Conservation (phyloP, 2,329 filamentous ascomycete genomes). For the Hymenoscyphus occultus region DNA sequence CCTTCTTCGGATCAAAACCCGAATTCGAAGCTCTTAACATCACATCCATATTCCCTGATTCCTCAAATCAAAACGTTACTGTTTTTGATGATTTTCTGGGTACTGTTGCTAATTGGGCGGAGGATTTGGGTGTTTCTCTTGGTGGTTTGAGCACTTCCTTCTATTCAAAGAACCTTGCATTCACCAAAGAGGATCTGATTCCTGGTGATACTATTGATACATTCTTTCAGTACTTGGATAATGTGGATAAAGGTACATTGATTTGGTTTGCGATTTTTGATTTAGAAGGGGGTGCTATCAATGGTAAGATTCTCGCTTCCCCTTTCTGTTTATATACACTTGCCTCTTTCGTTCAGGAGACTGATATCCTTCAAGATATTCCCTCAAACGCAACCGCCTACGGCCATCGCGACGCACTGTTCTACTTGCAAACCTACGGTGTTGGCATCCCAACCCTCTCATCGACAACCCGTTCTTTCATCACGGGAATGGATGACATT, state of each 20-base stretch:
- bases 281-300: constrained; percentile 57
- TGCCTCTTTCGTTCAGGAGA: not conserved
- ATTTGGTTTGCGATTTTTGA: constrained; percentile 64
- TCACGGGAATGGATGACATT: constrained; percentile 49
- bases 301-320: constrained; percentile 31
- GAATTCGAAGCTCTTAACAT: constrained; percentile 55
- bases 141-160: constrained; percentile 7
- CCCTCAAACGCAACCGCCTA: constrained; percentile 57
- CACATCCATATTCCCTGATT: constrained; percentile 44
- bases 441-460: constrained; percentile 48
- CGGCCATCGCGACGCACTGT: constrained; percentile 60
- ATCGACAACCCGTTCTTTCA: constrained; percentile 47
- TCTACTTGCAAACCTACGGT: constrained; percentile 62
- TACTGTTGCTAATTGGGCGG: constrained; percentile 51
- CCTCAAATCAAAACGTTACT: constrained; percentile 40
- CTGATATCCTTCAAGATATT: constrained; percentile 37
- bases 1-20: constrained; percentile 56
- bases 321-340: not conserved
- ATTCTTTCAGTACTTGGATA: constrained; percentile 54
- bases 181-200: constrained; percentile 49
- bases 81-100: constrained; percentile 62
- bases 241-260: constrained; percentile 47
- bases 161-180: constrained; percentile 37
- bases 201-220: constrained; percentile 43
- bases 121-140: constrained; percentile 40